Evolutionary conservation across 139 green algal species (phyloP), one percentile per base, ranked within the genome.

Genomic region (Chlamydomonas schloesseri): DNA sequence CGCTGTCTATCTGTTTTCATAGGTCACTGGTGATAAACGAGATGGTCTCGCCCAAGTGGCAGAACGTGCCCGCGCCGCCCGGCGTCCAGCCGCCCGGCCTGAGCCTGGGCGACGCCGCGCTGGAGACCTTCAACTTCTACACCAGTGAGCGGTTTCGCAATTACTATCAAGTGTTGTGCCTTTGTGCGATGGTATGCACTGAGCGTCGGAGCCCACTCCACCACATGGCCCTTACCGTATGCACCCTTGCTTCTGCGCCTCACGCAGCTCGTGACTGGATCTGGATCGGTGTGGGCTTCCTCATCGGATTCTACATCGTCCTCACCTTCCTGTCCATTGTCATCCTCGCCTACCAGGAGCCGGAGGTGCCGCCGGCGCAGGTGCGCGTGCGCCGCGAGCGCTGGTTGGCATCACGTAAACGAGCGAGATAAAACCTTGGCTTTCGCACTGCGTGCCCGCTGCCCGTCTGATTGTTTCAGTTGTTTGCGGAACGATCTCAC

Each of bases 11-110:
- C n/a, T n/a, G n/a, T n/a, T n/a, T n/a, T n/a, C n/a, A n/a, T 8
- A 91, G 92, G 36, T 79, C 88, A 0, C 46, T 96, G 18, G 90
- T 93, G 24, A 83, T 95, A 83, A 96, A 95, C 74, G 94, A 96
- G 87, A 90, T 96, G 75, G 91, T 89, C 17, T 87, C 83, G 0
- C 82, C 87, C 28, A 80, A 78, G 31, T 96, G 93, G 93, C n/a
- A 86, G 58, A 42, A 78, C 34, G 71, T 85, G 50, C 77, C 34
- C 28, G 84, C 58, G 57, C 71, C 89, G 1, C 71, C 81, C 37
- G 58, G 42, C 42, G 42, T 50, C 6, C 42, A 5, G 42, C 17
- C n/a, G 5, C 42, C 73, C 6, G 37, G 47, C 31, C 20, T 86
- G 34, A 57, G 50, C 33, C 67, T 94, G 29, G 91, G 91, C 5